phyloP scores from a whole-genome alignment of 2,329 filamentous ascomycete genomes.

The Teratosphaeria pseudoeucalypti region DNA sequence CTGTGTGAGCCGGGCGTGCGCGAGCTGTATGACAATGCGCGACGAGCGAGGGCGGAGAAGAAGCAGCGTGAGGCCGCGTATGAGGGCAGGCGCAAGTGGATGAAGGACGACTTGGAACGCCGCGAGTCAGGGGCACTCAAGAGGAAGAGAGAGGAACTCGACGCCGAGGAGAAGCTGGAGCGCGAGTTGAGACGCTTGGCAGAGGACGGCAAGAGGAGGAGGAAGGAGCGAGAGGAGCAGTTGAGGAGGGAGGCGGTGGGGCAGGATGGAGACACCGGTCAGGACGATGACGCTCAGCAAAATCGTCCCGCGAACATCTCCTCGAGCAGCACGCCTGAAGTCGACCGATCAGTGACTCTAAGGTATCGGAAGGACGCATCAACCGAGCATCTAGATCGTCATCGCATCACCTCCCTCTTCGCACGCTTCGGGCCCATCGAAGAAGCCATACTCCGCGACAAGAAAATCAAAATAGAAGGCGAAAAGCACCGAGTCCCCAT shows the following conservation, averaged over 20 bases:
- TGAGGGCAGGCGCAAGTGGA: constrained; percentile 59
- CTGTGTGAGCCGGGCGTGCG: constrained; percentile 62
- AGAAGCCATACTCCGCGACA: constrained; percentile 46
- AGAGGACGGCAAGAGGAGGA: constrained; percentile 42
- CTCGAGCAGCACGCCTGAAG: constrained; percentile 26
- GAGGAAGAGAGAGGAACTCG: constrained; percentile 35
- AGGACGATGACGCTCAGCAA: constrained; percentile 1
- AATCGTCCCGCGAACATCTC: background rate
- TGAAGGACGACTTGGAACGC: constrained; percentile 79
- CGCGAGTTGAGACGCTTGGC: constrained; percentile 37
- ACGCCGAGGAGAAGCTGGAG: constrained; percentile 47
- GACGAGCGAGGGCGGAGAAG: constrained; percentile 60
- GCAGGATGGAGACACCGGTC: constrained; percentile 32
- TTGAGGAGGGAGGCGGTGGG: constrained; percentile 43
- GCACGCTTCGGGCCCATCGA: constrained; percentile 47
- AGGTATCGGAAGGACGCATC: constrained; percentile 28
- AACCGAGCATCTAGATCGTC: constrained; percentile 33
- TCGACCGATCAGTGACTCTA: constrained; percentile 49
- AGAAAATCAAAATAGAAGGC: constrained; percentile 31
- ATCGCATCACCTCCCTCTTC: constrained; percentile 39
- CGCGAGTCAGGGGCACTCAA: constrained; percentile 49
- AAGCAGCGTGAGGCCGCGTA: constrained; percentile 62
- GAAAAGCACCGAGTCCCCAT: constrained; percentile 19
- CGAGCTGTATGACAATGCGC: constrained; percentile 65
- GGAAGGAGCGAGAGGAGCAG: constrained; percentile 45